phyloP scores from a whole-genome alignment of 257 asterid genomes.

The Solanum dulcamara region DNA sequence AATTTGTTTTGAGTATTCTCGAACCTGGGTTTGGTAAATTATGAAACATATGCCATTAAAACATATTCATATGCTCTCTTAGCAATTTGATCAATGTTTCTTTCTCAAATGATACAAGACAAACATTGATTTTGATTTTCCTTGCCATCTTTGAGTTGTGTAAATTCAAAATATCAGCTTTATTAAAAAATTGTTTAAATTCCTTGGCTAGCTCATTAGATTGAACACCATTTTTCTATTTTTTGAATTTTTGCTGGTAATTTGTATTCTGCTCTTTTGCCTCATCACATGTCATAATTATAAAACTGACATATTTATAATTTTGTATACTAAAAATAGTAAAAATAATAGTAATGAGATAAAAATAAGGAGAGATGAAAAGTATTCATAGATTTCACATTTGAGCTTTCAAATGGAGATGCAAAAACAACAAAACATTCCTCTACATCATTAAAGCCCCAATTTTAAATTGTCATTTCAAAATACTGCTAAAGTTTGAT shows the following conservation, averaged over 20 bases:
- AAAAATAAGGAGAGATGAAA: background rate
- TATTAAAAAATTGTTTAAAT: background rate
- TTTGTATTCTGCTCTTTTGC: background rate
- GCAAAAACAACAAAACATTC: background rate
- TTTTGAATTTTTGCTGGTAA: background rate
- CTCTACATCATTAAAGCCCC: background rate
- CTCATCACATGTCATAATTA: background rate
- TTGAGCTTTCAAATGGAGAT: background rate
- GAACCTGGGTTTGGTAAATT: background rate
- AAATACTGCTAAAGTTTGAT: background rate
- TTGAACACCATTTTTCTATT: background rate
- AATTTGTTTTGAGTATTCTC: background rate
- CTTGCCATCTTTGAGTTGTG: background rate
- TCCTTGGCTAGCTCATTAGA: background rate
- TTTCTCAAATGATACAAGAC: background rate
- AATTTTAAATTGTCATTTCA: background rate
- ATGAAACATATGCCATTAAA: background rate
- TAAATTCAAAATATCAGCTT: background rate
- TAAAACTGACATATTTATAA: background rate
- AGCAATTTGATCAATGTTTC: background rate
- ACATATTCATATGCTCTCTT: background rate
- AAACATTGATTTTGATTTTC: background rate
- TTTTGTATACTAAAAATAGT: background rate
- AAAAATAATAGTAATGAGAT: background rate
- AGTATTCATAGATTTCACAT: background rate